Evolutionary conservation across 75 land plant genomes (phyloP), one percentile per base, ranked within the genome.

Genomic region (Selaginella tamariscina): DNA sequence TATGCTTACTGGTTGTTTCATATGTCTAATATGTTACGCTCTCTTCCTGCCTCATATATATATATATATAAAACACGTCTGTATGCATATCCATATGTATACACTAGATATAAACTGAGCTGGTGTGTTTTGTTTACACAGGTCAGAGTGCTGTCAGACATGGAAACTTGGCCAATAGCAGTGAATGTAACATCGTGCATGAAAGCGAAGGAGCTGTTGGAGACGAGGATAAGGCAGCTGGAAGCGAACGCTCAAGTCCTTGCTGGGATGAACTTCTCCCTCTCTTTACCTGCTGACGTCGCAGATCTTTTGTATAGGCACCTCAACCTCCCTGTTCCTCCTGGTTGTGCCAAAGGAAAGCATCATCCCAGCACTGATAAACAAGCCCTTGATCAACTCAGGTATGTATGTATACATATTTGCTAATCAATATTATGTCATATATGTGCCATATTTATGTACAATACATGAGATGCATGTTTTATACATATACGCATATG

Each of bases 321-420:
- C 68, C 82, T 94, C 66, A 87, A 90, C 72, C 69, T 94, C 65
- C 88, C 96, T 15, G 71, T 90, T 13, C 96, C 96, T 30, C 79
- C 81, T 33, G 87, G 84, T n/a, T 70, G 76, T 54, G 75, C 75
- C n/a, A 83, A 78, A 76, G 91, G 91, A 55, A 94, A 90, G 31
- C 86, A 83, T 32, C 98, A 94, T 76, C 91, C 96, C 32, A 87
- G 96, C 54, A 94, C 98, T 27, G 82, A 94, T 70, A 94, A 94
- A 56, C 96, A 87, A 32, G 83, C 82, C 28, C 75, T 95, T 67
- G 96, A 90, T 70, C 55, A 78, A 23, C 73, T 95, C 18, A 82
- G 85, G 96, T 95, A 80, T 39, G 11, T 39, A 39, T 5, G 5
- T 39, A 39, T 15, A 39, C 49, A 15, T 5, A 15, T 39, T 39